These are phyloP conservation scores for Anthracocystis setariae DNA, from an alignment of 1,284 basidiomycete species.

Conservation along the genomic window DNA sequence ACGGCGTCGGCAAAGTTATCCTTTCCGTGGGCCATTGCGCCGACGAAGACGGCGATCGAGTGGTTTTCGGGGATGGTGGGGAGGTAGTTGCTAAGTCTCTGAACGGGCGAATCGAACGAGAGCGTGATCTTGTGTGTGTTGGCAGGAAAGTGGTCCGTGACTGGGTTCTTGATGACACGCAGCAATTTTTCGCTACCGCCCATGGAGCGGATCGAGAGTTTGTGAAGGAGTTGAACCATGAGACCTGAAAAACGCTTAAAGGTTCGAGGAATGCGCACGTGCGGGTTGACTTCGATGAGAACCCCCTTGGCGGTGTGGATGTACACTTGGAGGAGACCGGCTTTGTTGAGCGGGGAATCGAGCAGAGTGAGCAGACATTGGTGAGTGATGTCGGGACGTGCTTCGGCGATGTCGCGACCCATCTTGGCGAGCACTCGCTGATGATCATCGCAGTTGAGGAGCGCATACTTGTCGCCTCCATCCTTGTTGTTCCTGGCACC, in stretches of 20 bases:
- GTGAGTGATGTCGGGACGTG: constrained; percentile 97
- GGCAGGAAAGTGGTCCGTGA: constrained; percentile 91
- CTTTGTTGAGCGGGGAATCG: constrained; percentile 98
- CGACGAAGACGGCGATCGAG: constrained; percentile 92
- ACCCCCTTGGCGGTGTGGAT: constrained; percentile 97
- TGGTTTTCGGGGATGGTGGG: constrained; percentile 84
- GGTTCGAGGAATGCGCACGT: constrained; percentile 94
- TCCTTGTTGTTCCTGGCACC: constrained; percentile 48
- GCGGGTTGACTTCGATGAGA: constrained; percentile 97
- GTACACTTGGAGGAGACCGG: constrained; percentile 94
- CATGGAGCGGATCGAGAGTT: constrained; percentile 91
- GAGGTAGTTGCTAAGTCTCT: constrained; percentile 84
- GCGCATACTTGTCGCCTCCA: constrained; percentile 83
- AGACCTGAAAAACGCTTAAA: constrained; percentile 98
- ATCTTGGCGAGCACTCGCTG: constrained; percentile 98
- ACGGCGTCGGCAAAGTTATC: constrained; percentile 98
- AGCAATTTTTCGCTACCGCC: constrained; percentile 96
- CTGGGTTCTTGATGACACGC: constrained; percentile 98
- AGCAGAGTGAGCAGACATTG: constrained; percentile 97
- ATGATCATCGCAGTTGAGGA: constrained; percentile 98
- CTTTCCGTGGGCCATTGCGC: constrained; percentile 75
- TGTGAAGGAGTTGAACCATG: constrained; percentile 99
- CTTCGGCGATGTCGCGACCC: constrained; percentile 96
- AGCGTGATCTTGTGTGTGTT: constrained; percentile 94
- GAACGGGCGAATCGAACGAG: constrained; percentile 84